Percentiles rank a stretch among this genome's conserved stretches.
Evolutionary conservation across 176 grass and related monocot species (phyloP).

Genomic region (Carex littledalei): DNA sequence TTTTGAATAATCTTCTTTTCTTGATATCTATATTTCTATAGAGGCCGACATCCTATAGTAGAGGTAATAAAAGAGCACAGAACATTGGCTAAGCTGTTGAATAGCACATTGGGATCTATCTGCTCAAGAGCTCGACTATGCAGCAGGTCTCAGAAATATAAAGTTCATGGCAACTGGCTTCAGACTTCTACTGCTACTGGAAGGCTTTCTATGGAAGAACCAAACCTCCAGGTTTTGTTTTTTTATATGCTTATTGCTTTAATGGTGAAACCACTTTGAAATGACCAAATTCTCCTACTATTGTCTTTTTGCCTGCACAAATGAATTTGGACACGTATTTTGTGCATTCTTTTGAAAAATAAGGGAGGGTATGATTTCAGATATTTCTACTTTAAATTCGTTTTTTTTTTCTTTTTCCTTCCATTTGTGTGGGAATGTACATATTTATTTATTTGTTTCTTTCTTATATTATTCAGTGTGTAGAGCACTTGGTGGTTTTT

Average conservation of each 20-base stretch:
- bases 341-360: background rate
- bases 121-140: constrained; percentile 67
- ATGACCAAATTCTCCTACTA: background rate
- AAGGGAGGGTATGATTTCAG: background rate
- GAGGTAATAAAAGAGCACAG: constrained; percentile 84
- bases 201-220: constrained; percentile 93
- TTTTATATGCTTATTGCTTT: background rate
- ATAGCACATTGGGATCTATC: constrained; percentile 76
- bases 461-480: constrained; percentile 60
- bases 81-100: constrained; percentile 86
- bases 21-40: constrained; percentile 26
- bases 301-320: background rate
- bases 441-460: constrained; percentile 12
- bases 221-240: constrained; percentile 84
- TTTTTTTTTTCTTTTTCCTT: constrained; percentile 18
- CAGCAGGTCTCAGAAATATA: constrained; percentile 76
- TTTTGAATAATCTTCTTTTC: background rate
- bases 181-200: constrained; percentile 94
- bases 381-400: constrained; percentile 17
- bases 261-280: background rate
- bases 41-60: constrained; percentile 68
- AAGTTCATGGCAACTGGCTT: constrained; percentile 91
- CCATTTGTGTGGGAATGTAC: background rate
- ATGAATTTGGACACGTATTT: background rate
- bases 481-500: constrained; percentile 76